Conservation (phyloP, 2,329 filamentous ascomycete species). For the Zalaria obscura region DNA sequence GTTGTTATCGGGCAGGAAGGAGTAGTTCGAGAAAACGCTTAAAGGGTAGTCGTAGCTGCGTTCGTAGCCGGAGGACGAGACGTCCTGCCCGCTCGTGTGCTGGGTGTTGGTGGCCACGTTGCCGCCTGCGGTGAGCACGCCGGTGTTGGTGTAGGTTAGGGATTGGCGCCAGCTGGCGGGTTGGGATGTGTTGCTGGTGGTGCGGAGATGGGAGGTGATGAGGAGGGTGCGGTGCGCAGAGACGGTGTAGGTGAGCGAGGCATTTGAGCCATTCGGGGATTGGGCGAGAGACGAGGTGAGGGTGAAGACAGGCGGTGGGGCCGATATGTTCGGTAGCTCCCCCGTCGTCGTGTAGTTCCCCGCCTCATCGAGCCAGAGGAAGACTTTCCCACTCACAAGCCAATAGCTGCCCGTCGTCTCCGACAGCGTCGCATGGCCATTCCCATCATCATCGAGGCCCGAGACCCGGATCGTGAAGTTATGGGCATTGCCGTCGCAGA, state of each 20-base stretch:
- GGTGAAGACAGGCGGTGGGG: conserved; percentile 31
- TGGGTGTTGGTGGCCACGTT: conserved; percentile 39
- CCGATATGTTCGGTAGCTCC: conserved; percentile 16
- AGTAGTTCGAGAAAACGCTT: conserved; percentile 39
- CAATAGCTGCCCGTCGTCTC: conserved; percentile 50
- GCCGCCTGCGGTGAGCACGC: conserved; percentile 39
- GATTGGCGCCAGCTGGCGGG: conserved; percentile 43
- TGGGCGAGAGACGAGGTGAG: conserved; percentile 36
- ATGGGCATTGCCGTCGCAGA: conserved; percentile 52
- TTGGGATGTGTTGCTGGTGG: conserved; percentile 27
- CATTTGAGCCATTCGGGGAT: conserved; percentile 39
- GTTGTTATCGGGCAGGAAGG: conserved; percentile 24
- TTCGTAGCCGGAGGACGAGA: conserved; percentile 21
- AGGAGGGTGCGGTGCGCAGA: conserved; percentile 40
- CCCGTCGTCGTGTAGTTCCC: conserved; percentile 39
- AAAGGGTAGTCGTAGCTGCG: conserved; percentile 46
- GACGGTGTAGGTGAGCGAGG: conserved; percentile 41
- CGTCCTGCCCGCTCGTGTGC: conserved; percentile 35
- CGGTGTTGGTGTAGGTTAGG: conserved; percentile 42
- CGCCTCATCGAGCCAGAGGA: conserved; percentile 52
- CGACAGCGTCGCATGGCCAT: conserved; percentile 34
- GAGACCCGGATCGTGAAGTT: conserved; percentile 54
- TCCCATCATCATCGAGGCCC: conserved; percentile 46
- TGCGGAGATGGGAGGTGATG: conserved; percentile 38
- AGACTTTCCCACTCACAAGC: conserved; percentile 61